These are phyloP conservation scores for Diddensiella caesifluorescens DNA, from an alignment of 805 yeast genomes.

Conservation along the genomic window DNA sequence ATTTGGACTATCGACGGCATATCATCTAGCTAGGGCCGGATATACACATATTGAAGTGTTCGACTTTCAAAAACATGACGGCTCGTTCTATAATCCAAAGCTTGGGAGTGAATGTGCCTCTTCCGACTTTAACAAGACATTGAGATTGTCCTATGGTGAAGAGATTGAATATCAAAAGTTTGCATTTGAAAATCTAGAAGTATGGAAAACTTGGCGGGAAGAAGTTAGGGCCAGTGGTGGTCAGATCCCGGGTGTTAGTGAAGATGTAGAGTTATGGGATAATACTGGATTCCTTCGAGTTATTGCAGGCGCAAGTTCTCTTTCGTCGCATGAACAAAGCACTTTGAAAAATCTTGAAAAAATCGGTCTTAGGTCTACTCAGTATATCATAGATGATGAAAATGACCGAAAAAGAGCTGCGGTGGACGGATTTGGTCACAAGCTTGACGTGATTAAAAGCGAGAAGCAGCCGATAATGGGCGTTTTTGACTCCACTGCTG, in stretches of 20 bases:
- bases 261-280: neutral
- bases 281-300: constrained; percentile 1
- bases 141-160: constrained; percentile 13
- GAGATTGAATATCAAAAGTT: constrained; percentile 12
- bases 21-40: constrained; percentile 9
- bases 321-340: constrained; percentile 1
- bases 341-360: constrained; percentile 5
- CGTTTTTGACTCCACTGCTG: constrained; percentile 9
- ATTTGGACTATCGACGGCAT: constrained; percentile 14
- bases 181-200: constrained; percentile 10
- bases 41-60: constrained; percentile 10
- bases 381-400: constrained; percentile 1
- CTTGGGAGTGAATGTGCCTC: constrained; percentile 13
- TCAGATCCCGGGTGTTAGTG: constrained; percentile 1
- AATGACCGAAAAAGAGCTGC: constrained; percentile 6
- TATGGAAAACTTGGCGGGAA: constrained; percentile 8
- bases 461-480: constrained; percentile 4
- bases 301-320: constrained; percentile 1
- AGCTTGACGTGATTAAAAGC: constrained; percentile 5
- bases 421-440: constrained; percentile 7
- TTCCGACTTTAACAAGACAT: constrained; percentile 12
- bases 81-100: constrained; percentile 3
- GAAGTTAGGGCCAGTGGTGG: too few species aligned
- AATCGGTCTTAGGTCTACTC: constrained; percentile 3
- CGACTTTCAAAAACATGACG: constrained; percentile 6